A percentile compares a stretch with the other conserved stretches of the same genome.
These are phyloP conservation scores for Wickerhamiella alocasiicola DNA, from an alignment of 805 yeast genomes.

Conservation along the genomic window DNA sequence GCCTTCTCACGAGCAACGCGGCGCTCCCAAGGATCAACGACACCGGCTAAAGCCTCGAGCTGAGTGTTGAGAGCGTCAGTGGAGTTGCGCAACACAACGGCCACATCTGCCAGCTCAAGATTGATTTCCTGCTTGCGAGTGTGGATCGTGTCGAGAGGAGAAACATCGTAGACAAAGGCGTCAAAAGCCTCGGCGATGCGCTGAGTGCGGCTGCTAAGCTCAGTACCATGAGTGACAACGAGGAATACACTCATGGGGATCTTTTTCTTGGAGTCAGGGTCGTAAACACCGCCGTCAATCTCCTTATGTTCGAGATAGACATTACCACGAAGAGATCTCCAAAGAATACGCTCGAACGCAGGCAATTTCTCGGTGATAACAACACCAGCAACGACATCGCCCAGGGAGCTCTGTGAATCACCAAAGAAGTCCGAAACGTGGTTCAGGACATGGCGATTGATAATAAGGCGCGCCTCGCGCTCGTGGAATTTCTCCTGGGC, in stretches of 20 bases:
- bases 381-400: slow-evolving; percentile 58
- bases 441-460: slow-evolving; percentile 50
- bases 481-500: slow-evolving; percentile 52
- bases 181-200: slow-evolving; percentile 85
- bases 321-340: slow-evolving; percentile 92
- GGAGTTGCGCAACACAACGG: slow-evolving; percentile 51
- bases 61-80: slow-evolving; percentile 63
- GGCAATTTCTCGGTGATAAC: slow-evolving; percentile 58
- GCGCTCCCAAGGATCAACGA: slow-evolving; percentile 62
- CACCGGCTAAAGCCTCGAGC: slow-evolving; percentile 62
- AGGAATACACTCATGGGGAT: slow-evolving; percentile 73
- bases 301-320: slow-evolving; percentile 64
- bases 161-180: slow-evolving; percentile 60
- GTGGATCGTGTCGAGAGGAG: slow-evolving; percentile 29
- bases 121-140: slow-evolving; percentile 33
- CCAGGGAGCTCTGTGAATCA: slow-evolving; percentile 29
- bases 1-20: slow-evolving; percentile 67
- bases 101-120: slow-evolving; percentile 39
- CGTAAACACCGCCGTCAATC: slow-evolving; percentile 56
- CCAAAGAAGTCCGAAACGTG: slow-evolving; percentile 36
- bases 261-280: slow-evolving; percentile 40
- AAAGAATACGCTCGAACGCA: slow-evolving; percentile 66
- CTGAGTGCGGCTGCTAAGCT: slow-evolving; percentile 57
- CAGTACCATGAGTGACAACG: slow-evolving; percentile 81
- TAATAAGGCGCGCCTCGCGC: slow-evolving; percentile 54